A percentile compares a stretch with the other conserved stretches of the same genome.
phyloP scores from a whole-genome alignment of 495 filamentous ascomycete genomes.

The Halenospora varia region DNA sequence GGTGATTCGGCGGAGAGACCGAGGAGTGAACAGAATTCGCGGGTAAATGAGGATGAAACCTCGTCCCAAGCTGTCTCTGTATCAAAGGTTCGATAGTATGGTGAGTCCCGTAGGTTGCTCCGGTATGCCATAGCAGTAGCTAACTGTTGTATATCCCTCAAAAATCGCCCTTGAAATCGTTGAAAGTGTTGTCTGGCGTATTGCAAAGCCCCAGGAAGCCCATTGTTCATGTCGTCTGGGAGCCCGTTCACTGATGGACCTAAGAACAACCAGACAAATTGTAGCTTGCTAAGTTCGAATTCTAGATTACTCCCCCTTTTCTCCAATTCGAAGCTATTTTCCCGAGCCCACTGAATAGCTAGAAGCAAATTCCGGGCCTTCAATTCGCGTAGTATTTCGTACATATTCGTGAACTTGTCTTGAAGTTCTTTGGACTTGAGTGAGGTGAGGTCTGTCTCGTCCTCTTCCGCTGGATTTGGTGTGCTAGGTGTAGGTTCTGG shows the following conservation, averaged over 20 bases:
- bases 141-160: slow-evolving; percentile 72
- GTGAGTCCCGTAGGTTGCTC: slow-evolving; percentile 62
- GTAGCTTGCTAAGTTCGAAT: slow-evolving; percentile 84
- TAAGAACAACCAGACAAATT: slow-evolving; percentile 80
- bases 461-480: slow-evolving; percentile 11
- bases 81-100: slow-evolving; percentile 73
- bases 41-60: slow-evolving; percentile 77
- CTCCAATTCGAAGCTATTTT: slow-evolving; percentile 66
- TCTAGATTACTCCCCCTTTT: slow-evolving; percentile 86
- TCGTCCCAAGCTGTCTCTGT: slow-evolving; percentile 72
- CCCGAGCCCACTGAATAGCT: slow-evolving; percentile 81
- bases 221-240: slow-evolving; percentile 38
- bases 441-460: slow-evolving; percentile 7
- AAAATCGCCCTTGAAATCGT: slow-evolving; percentile 64
- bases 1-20: slow-evolving; percentile 85
- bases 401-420: slow-evolving; percentile 81
- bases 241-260: slow-evolving; percentile 40
- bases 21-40: slow-evolving; percentile 91
- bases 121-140: slow-evolving; percentile 71
- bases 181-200: slow-evolving; percentile 69
- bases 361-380: slow-evolving; percentile 68
- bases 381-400: slow-evolving; percentile 77
- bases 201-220: slow-evolving; percentile 56
- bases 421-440: slow-evolving; percentile 48
- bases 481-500: slow-evolving; percentile 15